phyloP scores from a whole-genome alignment of 2,329 filamentous ascomycete genomes.

The Neurospora sp. region DNA sequence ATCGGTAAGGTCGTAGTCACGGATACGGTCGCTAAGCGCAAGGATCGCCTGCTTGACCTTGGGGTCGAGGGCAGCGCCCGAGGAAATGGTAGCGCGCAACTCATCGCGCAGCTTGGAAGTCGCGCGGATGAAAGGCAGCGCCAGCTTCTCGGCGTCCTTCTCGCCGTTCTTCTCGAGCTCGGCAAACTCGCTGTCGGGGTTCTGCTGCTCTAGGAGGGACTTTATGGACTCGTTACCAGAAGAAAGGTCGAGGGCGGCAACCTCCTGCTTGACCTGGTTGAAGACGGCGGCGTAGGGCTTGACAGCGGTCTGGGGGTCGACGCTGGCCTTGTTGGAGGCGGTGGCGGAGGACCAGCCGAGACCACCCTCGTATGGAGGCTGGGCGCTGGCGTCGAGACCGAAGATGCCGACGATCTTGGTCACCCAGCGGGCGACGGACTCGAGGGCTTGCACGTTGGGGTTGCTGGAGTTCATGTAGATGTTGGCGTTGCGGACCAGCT shows the following conservation, averaged over 20 bases:
- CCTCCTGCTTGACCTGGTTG: constrained; percentile 34
- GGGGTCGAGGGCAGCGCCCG: constrained; percentile 32
- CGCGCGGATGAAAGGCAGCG: constrained; percentile 44
- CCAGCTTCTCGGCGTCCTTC: constrained; percentile 41
- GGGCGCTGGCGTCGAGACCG: constrained; percentile 60
- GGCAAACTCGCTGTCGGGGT: constrained; percentile 35
- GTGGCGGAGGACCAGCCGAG: constrained; percentile 43
- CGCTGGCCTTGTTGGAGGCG: constrained; percentile 23
- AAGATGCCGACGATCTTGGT: constrained; percentile 79
- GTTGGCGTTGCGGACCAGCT: constrained; percentile 72
- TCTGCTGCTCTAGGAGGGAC: constrained; percentile 30
- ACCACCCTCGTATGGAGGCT: constrained; percentile 42
- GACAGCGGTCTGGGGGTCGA: constrained; percentile 16
- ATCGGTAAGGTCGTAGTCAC: constrained; percentile 71
- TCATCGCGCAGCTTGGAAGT: constrained; percentile 51
- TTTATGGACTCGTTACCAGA: constrained; percentile 32
- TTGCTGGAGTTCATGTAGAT: constrained; percentile 33
- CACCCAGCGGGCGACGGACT: constrained; percentile 62
- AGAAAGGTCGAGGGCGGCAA: constrained; percentile 37
- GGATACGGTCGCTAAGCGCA: constrained; percentile 65
- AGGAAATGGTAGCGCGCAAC: constrained; percentile 44
- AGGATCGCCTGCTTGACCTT: constrained; percentile 58
- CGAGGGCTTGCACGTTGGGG: constrained; percentile 36
- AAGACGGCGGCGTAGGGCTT: constrained; percentile 33
- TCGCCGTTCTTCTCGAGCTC: constrained; percentile 33